phyloP scores from a whole-genome alignment of 805 yeast species.

The Saturnispora silvae region DNA sequence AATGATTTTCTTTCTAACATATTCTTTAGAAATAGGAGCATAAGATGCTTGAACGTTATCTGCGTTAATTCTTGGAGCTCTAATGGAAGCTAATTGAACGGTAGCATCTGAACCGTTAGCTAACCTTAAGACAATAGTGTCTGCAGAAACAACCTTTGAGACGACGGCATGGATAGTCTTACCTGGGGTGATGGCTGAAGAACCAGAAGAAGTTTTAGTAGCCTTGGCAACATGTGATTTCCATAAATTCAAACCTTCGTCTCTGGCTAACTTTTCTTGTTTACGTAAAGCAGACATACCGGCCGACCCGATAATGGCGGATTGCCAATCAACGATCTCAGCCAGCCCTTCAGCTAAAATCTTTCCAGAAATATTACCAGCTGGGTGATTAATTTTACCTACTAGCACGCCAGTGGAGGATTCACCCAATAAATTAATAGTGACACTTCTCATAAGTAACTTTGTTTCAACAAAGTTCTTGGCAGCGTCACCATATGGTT shows the following conservation, averaged over 20 bases:
- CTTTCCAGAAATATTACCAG: conserved; percentile 64
- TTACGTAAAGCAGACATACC: conserved; percentile 52
- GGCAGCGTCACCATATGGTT: conserved; percentile 59
- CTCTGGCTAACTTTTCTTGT: conserved; percentile 54
- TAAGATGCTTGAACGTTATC: conserved; percentile 49
- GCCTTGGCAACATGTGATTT: conserved; percentile 21
- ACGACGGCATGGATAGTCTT: conserved; percentile 43
- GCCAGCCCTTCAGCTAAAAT: conserved; percentile 63
- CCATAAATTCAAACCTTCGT: conserved; percentile 48
- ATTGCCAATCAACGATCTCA: conserved; percentile 73
- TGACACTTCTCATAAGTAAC: conserved; percentile 50
- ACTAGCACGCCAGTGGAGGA: conserved; percentile 52
- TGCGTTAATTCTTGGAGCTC: conserved; percentile 61
- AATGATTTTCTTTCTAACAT: conserved; percentile 52
- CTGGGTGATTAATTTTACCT: conserved; percentile 55
- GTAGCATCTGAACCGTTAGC: conserved; percentile 43
- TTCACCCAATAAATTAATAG: conserved; percentile 48
- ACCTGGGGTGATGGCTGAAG: conserved; percentile 34
- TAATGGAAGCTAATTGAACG: conserved; percentile 65
- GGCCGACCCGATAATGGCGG: conserved; percentile 52
- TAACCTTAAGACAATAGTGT: conserved; percentile 48
- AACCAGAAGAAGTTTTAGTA: conserved; percentile 10
- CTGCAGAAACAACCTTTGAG: conserved; percentile 54
- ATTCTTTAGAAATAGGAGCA: conserved; percentile 62
- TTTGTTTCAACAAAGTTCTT: conserved; percentile 52